A percentile compares a stretch with the other conserved stretches of the same genome.
These are phyloP conservation scores for Apiotrichum veenhuisii DNA, from an alignment of 1,284 basidiomycete genomes.

Conservation along the genomic window DNA sequence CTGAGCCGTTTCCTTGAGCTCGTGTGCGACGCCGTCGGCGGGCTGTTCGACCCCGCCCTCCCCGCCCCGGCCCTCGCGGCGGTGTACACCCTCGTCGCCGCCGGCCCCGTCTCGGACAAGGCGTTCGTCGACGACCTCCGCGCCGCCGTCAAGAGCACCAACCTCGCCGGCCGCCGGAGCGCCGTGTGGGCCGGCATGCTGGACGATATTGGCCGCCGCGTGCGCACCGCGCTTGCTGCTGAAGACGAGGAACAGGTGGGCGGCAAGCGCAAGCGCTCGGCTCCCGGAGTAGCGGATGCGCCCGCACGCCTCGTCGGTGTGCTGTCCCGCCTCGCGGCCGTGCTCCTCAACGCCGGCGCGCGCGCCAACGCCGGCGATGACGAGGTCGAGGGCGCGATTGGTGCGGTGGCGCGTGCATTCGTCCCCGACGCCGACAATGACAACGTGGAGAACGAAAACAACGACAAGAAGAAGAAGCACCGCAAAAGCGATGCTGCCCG, in stretches of 20 bases:
- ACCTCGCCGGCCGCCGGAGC: slow-evolving; percentile 18
- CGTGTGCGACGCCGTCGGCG: slow-evolving; percentile 18
- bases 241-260: neutral
- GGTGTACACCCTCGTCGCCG: slow-evolving; percentile 26
- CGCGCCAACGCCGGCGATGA: slow-evolving; percentile 13
- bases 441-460: neutral
- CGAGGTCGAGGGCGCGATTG: slow-evolving; percentile 13
- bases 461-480: slow-evolving; percentile 16
- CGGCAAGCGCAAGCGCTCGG: slow-evolving; percentile 15
- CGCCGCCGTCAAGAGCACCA: slow-evolving; percentile 8
- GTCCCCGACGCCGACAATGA: slow-evolving; percentile 4
- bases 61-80: slow-evolving; percentile 21
- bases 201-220: slow-evolving; percentile 4
- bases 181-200: slow-evolving; percentile 15
- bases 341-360: slow-evolving; percentile 16
- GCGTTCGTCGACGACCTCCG: slow-evolving; percentile 10
- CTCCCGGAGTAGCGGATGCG: neutral
- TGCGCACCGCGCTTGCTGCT: neutral
- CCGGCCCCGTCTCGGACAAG: slow-evolving; percentile 22
- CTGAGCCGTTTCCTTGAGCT: slow-evolving; percentile 24
- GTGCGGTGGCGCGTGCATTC: slow-evolving; percentile 11
- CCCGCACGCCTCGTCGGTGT: slow-evolving; percentile 11
- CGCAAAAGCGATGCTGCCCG: neutral
- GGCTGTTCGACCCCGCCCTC: slow-evolving; percentile 20
- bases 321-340: slow-evolving; percentile 12